Evolutionary conservation across 2,329 filamentous ascomycete genomes (phyloP), one percentile per base, ranked within the genome.

Genomic region (Penicillium decumbens): DNA sequence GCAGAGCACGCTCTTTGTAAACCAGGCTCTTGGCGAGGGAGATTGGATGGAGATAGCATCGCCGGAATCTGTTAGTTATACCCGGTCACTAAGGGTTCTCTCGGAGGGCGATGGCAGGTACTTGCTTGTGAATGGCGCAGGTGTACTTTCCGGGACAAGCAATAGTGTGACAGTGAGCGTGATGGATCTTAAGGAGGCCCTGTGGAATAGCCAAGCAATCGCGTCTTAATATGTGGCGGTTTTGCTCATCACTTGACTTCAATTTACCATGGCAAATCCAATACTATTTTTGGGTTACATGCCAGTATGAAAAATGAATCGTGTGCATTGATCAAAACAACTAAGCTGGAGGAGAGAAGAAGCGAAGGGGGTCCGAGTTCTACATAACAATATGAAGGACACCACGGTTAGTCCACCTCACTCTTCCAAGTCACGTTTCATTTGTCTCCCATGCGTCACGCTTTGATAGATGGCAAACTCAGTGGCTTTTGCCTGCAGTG

Each of bases 41-140:
- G 72, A 72, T 6, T 80, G 77, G 77, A 70, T 64, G 29, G 75
- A 72, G 59, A 63, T 77, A 3, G 52, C 58, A 0, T 75, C 73
- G 1, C 66, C 66, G 0, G 72, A 75, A 52, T 60, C 57, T 4
- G 62, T 57, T n/a, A 68, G 67, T 42, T 80, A 80, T 58, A 75
- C 76, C 1, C 64, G 77, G 18, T 69, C 71, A 53, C 56, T 80
- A 53, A 64, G 72, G 47, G 71, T 79, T 4, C 55, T 78, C 54
- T 62, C 69, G 18, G 68, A 75, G 46, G 57, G 55, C 3, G 45
- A 50, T 1, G 56, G 57, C 8, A 50, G 51, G 6, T 62, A 56
- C 43, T 32, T 66, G 41, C 15, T 57, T 4, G 25, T 62, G 2
- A 49, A 55, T 25, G 57, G 57, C 3, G 61, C 37, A 23, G 61